Percentiles rank a stretch among this genome's conserved stretches.
Evolutionary conservation across 768 basidiomycete species (phyloP).

Genomic region (Suillus discolor): DNA sequence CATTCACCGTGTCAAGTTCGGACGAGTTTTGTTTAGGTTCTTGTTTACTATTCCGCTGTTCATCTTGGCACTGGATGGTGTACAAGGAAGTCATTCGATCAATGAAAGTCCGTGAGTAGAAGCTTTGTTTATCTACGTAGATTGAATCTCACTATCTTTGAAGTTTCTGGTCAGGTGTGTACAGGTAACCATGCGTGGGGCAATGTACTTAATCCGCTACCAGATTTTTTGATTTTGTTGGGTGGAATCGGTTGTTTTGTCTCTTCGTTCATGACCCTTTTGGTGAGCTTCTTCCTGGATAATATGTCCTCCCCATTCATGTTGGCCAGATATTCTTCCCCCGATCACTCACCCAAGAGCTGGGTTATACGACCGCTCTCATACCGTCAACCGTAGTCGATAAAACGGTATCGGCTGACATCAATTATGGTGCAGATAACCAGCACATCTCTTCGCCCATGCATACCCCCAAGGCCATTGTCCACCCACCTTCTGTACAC

Average conservation of each 20-base stretch:
- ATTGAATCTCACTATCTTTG: not conserved
- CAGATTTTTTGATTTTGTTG: constrained; percentile 72
- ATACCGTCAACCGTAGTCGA: constrained; percentile 19
- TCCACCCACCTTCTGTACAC: constrained; percentile 20
- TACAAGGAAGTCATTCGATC: constrained; percentile 51
- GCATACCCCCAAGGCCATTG: constrained; percentile 24
- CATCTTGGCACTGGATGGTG: constrained; percentile 65
- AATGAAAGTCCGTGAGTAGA: constrained; percentile 56
- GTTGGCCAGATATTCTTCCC: constrained; percentile 71
- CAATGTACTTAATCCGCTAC: constrained; percentile 5
- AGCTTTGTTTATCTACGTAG: constrained; percentile 1
- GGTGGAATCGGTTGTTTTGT: constrained; percentile 76
- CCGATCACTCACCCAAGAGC: constrained; percentile 65
- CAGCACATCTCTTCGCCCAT: constrained; percentile 23
- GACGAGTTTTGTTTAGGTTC: constrained; percentile 77
- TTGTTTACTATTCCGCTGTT: constrained; percentile 71
- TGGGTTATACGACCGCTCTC: constrained; percentile 55
- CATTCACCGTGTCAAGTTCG: constrained; percentile 43
- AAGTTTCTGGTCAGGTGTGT: constrained; percentile 65
- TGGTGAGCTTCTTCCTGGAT: constrained; percentile 48
- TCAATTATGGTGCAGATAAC: constrained; percentile 15
- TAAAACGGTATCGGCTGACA: constrained; percentile 31
- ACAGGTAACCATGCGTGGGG: not conserved
- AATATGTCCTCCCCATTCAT: not conserved
- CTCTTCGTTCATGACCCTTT: constrained; percentile 78